Evolutionary conservation across 495 filamentous ascomycete species (phyloP).

Genomic region (Tuber melanosporum): DNA sequence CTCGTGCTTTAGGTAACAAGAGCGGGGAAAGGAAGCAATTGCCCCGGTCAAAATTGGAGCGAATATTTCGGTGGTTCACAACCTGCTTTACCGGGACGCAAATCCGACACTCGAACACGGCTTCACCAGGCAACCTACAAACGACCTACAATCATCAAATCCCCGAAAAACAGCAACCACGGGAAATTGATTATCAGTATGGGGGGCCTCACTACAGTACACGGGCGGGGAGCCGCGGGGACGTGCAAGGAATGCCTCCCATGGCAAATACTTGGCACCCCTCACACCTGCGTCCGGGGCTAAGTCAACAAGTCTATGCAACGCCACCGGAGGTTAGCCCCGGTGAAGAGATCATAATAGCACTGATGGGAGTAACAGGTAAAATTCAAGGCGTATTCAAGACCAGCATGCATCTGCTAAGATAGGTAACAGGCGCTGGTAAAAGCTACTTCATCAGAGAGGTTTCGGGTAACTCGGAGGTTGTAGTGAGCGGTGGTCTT

Average conservation of each 20-base stretch:
- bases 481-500: conserved; percentile 28
- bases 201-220: too few species aligned
- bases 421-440: conserved; percentile 37
- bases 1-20: not conserved
- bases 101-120: too few species aligned
- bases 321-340: not conserved
- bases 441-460: conserved; percentile 46
- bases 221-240: too few species aligned
- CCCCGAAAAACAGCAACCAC: too few species aligned
- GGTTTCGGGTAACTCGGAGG: conserved; percentile 23
- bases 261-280: not conserved
- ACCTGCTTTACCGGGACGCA: not conserved
- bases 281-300: not conserved
- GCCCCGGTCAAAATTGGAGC: not conserved
- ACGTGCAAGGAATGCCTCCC: not conserved
- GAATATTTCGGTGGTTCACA: not conserved
- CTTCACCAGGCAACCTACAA: too few species aligned
- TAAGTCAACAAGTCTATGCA: too few species aligned
- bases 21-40: not conserved
- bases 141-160: too few species aligned
- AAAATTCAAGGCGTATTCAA: not conserved
- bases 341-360: conserved; percentile 29
- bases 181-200: too few species aligned
- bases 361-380: conserved; percentile 47
- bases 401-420: not conserved